Evolutionary conservation across 73 alveolate genomes (phyloP).

Genomic region (Blepharisma stoltei): DNA sequence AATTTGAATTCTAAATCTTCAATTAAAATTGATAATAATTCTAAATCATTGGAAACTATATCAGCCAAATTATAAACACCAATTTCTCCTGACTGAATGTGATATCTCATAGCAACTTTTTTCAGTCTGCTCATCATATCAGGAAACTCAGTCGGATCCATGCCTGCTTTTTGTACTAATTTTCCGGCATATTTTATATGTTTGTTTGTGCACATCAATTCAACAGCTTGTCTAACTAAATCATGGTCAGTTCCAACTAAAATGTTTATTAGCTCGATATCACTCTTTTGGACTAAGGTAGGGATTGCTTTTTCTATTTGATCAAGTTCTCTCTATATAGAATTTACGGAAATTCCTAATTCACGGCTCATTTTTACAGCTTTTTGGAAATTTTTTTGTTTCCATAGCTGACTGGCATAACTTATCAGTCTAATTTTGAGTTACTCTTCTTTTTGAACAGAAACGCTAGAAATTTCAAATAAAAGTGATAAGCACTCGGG

Average conservation of each 20-base stretch:
- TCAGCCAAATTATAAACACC: conserved; percentile 51
- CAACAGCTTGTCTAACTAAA: conserved; percentile 29
- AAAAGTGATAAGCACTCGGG: neutral
- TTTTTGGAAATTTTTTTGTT: neutral
- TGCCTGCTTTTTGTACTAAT: conserved; percentile 38
- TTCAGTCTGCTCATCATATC: conserved; percentile 40
- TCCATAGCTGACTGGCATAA: conserved; percentile 13
- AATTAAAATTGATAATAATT: conserved; percentile 38
- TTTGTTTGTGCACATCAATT: conserved; percentile 36
- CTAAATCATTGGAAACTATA: conserved; percentile 35
- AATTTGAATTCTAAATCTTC: conserved; percentile 43
- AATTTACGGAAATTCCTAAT: conserved; percentile 19
- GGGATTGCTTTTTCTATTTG: neutral
- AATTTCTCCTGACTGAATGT: conserved; percentile 35
- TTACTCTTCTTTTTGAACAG: neutral
- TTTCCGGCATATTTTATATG: conserved; percentile 43
- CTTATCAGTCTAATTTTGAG: neutral
- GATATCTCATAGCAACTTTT: conserved; percentile 44
- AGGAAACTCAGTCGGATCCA: conserved; percentile 44
- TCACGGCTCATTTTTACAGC: conserved; percentile 23
- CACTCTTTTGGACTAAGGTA: neutral
- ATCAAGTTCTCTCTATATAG: neutral
- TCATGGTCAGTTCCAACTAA: conserved; percentile 12
- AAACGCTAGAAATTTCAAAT: neutral
- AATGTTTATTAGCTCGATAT: neutral